Evolutionary conservation across 202 grass and related monocot species (phyloP), one percentile per base, ranked within the genome.

Genomic region (Bolboschoenoplectus hybrid): DNA sequence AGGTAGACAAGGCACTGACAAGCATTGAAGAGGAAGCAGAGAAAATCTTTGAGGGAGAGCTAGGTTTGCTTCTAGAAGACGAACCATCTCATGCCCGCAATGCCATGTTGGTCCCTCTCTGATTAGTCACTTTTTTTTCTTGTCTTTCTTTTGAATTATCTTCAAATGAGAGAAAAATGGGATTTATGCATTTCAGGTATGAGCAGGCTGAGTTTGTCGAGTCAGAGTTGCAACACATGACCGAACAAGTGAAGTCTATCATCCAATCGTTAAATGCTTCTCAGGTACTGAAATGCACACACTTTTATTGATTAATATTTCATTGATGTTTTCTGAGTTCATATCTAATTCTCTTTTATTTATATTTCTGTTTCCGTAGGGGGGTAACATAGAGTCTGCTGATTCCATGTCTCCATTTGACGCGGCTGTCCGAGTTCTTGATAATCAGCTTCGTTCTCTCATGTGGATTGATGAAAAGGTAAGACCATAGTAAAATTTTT

Each of bases 401-500:
- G 97, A 99, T 87, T 85, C 76, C 81, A 96, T 97, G 97, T 86
- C 92, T 82, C 92, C 93, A 44, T 94, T 99, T 91, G 97, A 99
- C 89, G 91, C 94, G 87, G 93, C 91, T 91, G 97, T 97, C 32
- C 85, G 97, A 16, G 92, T 99, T 94, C 81, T 99, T 26, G 90
- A 99, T 84, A 99, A 99, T 91, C 97, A 99, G 81, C 89, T 97
- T 40, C 92, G 93, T 60, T 97, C 97, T 26, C 85, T 99, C 74
- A 94, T 97, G 97, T 97, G 93, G 93, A 97, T 99, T 77, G 93
- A 99, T 82, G 97, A 97, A 87, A 99, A 97, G 93, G 93, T 99
- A 34, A 82, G 85, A 34, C 16, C 63, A 61, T 67, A 26, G 36
- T 60, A 82, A 14, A 72, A 40, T 51, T 35, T 87, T 9, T 19